Percentiles rank a stretch among this genome's conserved stretches.
Conservation (phyloP, 306 rosid genomes). For the Cajanus cajan region DNA sequence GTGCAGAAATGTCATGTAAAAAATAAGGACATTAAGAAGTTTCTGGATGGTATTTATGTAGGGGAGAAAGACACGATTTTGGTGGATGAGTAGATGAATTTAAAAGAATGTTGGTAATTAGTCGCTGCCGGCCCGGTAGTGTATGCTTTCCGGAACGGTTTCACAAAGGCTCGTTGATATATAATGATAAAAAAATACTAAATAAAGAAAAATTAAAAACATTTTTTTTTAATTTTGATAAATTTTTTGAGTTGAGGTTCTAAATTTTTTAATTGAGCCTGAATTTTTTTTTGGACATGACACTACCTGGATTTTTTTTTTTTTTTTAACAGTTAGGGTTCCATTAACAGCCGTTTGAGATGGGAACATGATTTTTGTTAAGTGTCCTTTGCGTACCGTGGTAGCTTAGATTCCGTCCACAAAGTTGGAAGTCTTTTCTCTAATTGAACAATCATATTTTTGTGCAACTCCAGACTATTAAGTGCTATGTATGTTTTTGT, state of each 20-base stretch:
- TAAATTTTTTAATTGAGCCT: not conserved
- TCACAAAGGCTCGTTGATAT: too few relatives aligned
- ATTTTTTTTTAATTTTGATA: not conserved
- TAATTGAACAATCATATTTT: too few relatives aligned
- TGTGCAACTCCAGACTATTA: not conserved
- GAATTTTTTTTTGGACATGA: not conserved
- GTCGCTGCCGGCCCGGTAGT: too few relatives aligned
- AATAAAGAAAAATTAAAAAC: too few relatives aligned
- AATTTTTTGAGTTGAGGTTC: slow-evolving; percentile 17
- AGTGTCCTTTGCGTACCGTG: slow-evolving; percentile 9
- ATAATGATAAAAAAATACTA: too few relatives aligned
- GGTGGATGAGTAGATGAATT: slow-evolving; percentile 52
- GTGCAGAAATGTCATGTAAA: slow-evolving; percentile 86
- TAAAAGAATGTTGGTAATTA: too few relatives aligned
- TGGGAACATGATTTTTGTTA: not conserved
- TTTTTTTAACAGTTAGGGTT: not conserved
- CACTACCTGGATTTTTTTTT: too few relatives aligned
- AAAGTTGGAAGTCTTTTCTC: not conserved
- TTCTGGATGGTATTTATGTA: slow-evolving; percentile 81
- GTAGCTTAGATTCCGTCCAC: slow-evolving; percentile 21
- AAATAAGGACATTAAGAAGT: slow-evolving; percentile 84
- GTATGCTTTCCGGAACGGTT: too few relatives aligned
- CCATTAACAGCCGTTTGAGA: not conserved
- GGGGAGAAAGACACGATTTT: slow-evolving; percentile 65
- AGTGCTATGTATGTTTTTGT: not conserved